These are phyloP conservation scores for Serendipita sp. DNA, from an alignment of 768 basidiomycete species.

Conservation along the genomic window DNA sequence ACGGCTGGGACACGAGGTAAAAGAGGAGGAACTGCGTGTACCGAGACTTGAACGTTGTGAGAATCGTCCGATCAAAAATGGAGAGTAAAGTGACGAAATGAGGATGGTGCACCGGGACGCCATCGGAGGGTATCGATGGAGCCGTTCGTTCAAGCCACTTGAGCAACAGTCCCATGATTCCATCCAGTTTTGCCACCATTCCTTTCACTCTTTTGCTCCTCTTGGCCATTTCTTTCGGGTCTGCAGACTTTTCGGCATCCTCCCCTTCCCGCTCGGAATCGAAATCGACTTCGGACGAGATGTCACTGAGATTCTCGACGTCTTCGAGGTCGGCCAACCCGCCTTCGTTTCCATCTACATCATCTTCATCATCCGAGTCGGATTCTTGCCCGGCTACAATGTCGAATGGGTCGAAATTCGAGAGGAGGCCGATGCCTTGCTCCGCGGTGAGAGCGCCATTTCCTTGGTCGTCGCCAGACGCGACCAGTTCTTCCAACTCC, in stretches of 20 bases:
- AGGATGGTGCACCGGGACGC: conserved; percentile 17
- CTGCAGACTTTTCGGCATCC: conserved; percentile 17
- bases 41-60: conserved; percentile 91
- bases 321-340: conserved; percentile 33
- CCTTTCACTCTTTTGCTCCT: conserved; percentile 50
- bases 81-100: conserved; percentile 76
- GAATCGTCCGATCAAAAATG: conserved; percentile 86
- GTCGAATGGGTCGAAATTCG: conserved; percentile 78
- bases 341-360: conserved; percentile 30
- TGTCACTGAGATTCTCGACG: conserved; percentile 32
- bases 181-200: conserved; percentile 87
- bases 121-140: conserved; percentile 16
- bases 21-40: conserved; percentile 97
- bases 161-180: conserved; percentile 70
- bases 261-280: conserved; percentile 33
- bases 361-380: conserved; percentile 37
- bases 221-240: conserved; percentile 35
- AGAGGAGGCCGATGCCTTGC: conserved; percentile 23
- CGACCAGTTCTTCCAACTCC: conserved; percentile 62
- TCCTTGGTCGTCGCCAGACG: conserved; percentile 31
- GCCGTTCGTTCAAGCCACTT: conserved; percentile 57
- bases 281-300: conserved; percentile 55
- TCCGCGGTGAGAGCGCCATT: conserved; percentile 15
- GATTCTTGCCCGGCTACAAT: conserved; percentile 62
- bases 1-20: conserved; percentile 71